phyloP scores from a whole-genome alignment of 2,329 filamentous ascomycete species.

The Fonsecaea multimorphosa region DNA sequence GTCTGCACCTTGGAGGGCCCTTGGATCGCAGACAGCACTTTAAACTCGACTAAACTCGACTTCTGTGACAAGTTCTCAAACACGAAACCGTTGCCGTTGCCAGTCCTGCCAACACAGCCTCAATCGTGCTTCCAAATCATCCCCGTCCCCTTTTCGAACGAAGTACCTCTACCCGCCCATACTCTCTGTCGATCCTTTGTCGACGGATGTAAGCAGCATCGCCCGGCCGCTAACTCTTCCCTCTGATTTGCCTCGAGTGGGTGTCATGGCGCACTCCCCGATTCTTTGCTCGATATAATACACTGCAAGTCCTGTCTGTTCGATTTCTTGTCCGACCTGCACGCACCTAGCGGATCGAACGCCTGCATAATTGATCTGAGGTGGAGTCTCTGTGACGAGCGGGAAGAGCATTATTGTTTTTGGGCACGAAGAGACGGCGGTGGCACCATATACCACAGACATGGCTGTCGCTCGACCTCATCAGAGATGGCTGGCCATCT shows the following conservation, averaged over 20 bases:
- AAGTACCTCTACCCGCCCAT: not conserved
- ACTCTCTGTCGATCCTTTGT: conserved; percentile 6
- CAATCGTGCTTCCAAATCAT: conserved; percentile 29
- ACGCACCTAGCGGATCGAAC: conserved; percentile 1
- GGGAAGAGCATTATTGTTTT: not conserved
- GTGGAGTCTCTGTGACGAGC: not conserved
- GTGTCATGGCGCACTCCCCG: conserved; percentile 3
- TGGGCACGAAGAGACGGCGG: conserved; percentile 3
- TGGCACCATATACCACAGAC: not conserved
- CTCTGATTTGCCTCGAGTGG: not conserved
- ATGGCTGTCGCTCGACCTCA: conserved; percentile 7
- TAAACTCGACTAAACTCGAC: conserved; percentile 2
- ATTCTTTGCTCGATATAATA: conserved; percentile 10
- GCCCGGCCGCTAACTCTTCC: conserved; percentile 1
- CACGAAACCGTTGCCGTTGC: conserved; percentile 25
- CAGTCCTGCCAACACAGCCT: conserved; percentile 26
- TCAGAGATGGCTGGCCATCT: conserved; percentile 21
- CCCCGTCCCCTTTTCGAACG: not conserved
- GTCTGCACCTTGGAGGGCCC: conserved; percentile 3
- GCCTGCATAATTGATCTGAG: conserved; percentile 2
- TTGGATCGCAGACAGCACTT: conserved; percentile 1
- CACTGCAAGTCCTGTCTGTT: not conserved
- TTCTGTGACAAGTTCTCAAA: conserved; percentile 23
- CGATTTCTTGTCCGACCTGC: not conserved
- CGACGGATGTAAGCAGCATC: conserved; percentile 25